These are phyloP conservation scores for Diaporthe australafricana DNA, from an alignment of 2,329 filamentous ascomycete species.

Conservation along the genomic window DNA sequence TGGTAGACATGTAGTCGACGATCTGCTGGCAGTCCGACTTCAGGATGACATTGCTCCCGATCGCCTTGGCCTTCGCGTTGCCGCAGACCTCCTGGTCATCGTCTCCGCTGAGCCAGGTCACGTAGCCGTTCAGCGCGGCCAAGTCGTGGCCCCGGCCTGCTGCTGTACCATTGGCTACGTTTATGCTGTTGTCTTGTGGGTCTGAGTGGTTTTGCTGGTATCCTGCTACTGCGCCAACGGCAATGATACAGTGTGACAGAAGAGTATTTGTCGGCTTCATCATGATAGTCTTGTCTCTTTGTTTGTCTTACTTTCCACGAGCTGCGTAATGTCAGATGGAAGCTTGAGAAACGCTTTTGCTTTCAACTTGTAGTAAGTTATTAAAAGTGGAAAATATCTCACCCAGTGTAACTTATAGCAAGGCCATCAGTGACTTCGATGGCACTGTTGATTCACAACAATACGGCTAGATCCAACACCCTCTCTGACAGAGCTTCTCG, in stretches of 20 bases:
- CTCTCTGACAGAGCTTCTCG: not conserved
- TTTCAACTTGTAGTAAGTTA: not conserved
- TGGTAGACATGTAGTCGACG: not conserved
- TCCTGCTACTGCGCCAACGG: not conserved
- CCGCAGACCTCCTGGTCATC: not conserved
- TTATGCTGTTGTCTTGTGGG: not conserved
- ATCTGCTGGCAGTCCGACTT: not conserved
- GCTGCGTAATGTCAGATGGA: not conserved
- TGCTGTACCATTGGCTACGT: not conserved
- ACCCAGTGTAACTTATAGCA: no score
- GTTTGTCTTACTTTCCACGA: no score
- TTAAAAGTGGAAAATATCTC: not conserved
- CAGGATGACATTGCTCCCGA: not conserved
- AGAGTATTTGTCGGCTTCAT: conserved; percentile 3
- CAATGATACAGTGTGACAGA: not conserved
- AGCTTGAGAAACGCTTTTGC: not conserved
- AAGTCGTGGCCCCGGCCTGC: not conserved
- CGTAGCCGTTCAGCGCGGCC: not conserved
- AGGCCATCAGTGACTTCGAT: not conserved
- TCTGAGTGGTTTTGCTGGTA: not conserved
- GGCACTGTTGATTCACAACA: not conserved
- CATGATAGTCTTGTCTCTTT: not conserved
- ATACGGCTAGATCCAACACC: not conserved
- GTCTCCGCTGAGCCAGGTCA: not conserved
- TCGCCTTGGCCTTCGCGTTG: not conserved